A percentile compares a stretch with the other conserved stretches of the same genome.
phyloP scores from a whole-genome alignment of 352 stramenopile genomes.

The Pythium apleroticum region DNA sequence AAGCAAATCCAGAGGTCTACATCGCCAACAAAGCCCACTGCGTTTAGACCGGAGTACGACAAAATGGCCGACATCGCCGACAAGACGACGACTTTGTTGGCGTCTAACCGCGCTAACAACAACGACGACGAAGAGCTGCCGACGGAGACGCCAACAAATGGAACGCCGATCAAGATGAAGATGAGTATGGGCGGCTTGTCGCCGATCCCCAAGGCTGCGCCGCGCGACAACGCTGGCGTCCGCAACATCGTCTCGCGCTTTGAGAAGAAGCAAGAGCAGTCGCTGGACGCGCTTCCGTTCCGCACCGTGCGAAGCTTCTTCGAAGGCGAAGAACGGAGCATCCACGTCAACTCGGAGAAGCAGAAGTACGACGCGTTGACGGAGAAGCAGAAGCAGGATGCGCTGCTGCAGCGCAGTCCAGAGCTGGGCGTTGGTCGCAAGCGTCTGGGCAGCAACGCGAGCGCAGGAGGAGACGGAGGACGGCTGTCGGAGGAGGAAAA shows the following conservation, averaged over 20 bases:
- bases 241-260: slow-evolving; percentile 56
- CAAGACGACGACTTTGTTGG: not conserved
- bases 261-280: slow-evolving; percentile 51
- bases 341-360: slow-evolving; percentile 43
- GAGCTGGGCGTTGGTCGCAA: not conserved
- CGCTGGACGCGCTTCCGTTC: slow-evolving; percentile 47
- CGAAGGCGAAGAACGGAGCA: slow-evolving; percentile 39
- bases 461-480: not conserved
- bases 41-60: not conserved
- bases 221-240: slow-evolving; percentile 19
- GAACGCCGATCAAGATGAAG: slow-evolving; percentile 6
- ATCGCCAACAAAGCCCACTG: not conserved
- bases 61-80: not conserved
- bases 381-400: slow-evolving; percentile 24
- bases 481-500: not conserved
- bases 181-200: not conserved
- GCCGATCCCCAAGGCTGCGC: slow-evolving; percentile 10
- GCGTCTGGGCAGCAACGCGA: slow-evolving; percentile 6
- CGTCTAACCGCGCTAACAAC: slow-evolving; percentile 3
- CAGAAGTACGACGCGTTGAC: slow-evolving; percentile 28
- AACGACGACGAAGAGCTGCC: slow-evolving; percentile 7
- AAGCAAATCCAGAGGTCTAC: not conserved
- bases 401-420: slow-evolving; percentile 12
- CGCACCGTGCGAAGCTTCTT: slow-evolving; percentile 64
- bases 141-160: not conserved